These are phyloP conservation scores for Perkinsus olseni DNA, from an alignment of 169 alveolate genomes.

Conservation along the genomic window DNA sequence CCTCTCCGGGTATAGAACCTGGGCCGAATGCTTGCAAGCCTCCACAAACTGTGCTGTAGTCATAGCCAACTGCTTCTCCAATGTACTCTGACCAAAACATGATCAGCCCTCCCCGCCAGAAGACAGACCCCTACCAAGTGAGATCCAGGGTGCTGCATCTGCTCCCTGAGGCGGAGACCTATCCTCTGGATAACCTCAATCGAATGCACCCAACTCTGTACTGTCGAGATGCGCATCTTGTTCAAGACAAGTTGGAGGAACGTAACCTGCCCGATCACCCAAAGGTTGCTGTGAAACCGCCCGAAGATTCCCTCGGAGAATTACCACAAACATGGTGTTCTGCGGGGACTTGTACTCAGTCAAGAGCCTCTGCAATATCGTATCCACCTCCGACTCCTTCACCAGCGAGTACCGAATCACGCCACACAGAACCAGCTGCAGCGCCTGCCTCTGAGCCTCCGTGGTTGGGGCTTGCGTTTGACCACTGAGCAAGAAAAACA, in stretches of 20 bases:
- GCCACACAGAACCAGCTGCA: not conserved
- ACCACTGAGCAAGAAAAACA: not conserved
- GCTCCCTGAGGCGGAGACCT: not conserved
- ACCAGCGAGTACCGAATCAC: not conserved
- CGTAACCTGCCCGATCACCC: not conserved
- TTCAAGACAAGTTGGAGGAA: not conserved
- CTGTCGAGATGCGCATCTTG: not conserved
- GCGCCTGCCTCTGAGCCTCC: conserved; percentile 3
- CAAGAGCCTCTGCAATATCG: not conserved
- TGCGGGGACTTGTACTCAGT: not conserved
- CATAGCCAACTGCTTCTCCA: conserved; percentile 1
- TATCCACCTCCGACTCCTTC: not conserved
- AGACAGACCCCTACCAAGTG: not conserved
- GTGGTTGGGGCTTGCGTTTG: not conserved
- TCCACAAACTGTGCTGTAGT: not conserved
- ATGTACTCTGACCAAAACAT: not conserved
- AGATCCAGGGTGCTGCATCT: not conserved
- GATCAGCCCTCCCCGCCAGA: not conserved
- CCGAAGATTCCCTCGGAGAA: no score
- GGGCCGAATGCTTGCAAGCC: conserved; percentile 1
- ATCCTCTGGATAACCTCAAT: not conserved
- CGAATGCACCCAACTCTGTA: not conserved
- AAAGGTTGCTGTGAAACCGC: no score
- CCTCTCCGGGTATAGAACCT: not conserved
- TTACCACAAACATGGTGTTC: not conserved